Percentiles rank a stretch among this genome's conserved stretches.
These are phyloP conservation scores for Pythium aristosporum DNA, from an alignment of 352 stramenopile genomes.

Conservation along the genomic window DNA sequence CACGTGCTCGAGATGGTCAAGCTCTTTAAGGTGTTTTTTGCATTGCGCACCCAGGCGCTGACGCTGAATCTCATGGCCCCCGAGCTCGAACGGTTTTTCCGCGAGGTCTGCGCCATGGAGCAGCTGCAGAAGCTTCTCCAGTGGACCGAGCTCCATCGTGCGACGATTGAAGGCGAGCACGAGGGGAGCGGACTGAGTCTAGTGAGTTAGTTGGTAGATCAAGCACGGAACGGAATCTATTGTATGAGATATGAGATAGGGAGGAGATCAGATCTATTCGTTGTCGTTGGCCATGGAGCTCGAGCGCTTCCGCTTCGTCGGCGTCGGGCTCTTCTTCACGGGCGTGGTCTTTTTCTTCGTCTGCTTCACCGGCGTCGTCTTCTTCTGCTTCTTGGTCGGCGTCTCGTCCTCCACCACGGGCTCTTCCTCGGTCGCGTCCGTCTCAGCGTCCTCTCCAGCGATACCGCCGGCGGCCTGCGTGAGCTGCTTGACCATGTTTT, in stretches of 20 bases:
- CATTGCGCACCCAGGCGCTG: constrained; percentile 62
- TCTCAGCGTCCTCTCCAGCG: constrained; percentile 16
- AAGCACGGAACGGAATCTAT: constrained; percentile 15
- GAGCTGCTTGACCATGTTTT: constrained; percentile 73
- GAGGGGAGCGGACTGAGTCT: background rate
- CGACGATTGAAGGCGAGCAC: constrained; percentile 37
- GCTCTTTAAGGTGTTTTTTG: constrained; percentile 83
- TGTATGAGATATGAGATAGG: constrained; percentile 3
- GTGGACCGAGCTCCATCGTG: constrained; percentile 73
- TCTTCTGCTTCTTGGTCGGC: constrained; percentile 33
- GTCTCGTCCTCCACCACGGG: constrained; percentile 24
- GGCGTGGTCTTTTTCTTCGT: constrained; percentile 8
- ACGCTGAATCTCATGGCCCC: constrained; percentile 65
- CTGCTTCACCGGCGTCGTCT: constrained; percentile 13
- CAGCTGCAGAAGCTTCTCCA: constrained; percentile 73
- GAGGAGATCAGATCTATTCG: constrained; percentile 15
- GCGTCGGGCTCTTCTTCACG: constrained; percentile 29
- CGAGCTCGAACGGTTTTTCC: constrained; percentile 67
- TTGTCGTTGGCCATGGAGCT: constrained; percentile 13
- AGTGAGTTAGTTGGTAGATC: constrained; percentile 11
- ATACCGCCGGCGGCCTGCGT: constrained; percentile 18
- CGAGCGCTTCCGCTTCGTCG: constrained; percentile 28
- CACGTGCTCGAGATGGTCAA: constrained; percentile 62
- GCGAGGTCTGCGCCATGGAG: constrained; percentile 62
- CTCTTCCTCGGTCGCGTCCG: constrained; percentile 13